Conservation (phyloP, 1,139 yeast species). For the Eremothecium coryli region DNA sequence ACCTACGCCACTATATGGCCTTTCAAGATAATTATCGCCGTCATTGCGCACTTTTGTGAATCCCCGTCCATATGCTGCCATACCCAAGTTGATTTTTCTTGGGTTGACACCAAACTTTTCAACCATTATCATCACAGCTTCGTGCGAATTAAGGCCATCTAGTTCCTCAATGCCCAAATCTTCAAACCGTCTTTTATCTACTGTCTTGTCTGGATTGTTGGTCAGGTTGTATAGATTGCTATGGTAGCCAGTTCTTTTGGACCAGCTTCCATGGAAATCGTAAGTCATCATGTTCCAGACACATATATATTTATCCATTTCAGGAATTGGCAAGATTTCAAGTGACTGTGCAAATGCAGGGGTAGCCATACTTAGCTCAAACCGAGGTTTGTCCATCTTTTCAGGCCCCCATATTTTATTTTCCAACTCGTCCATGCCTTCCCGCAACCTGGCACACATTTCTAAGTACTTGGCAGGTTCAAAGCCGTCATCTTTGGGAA, state of each 20-base stretch:
- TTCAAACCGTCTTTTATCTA: slow-evolving; percentile 9
- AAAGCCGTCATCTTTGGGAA: slow-evolving; percentile 41
- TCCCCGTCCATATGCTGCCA: slow-evolving; percentile 80
- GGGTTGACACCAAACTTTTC: slow-evolving; percentile 36
- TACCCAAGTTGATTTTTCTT: slow-evolving; percentile 62
- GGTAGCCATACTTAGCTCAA: slow-evolving; percentile 60
- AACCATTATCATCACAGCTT: slow-evolving; percentile 41
- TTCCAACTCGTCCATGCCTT: slow-evolving; percentile 36
- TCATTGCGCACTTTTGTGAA: slow-evolving; percentile 39
- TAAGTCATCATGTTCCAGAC: slow-evolving; percentile 89
- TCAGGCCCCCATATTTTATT: slow-evolving; percentile 15
- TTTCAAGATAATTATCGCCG: slow-evolving; percentile 28
- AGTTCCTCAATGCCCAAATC: slow-evolving; percentile 27
- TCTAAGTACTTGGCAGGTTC: slow-evolving; percentile 42
- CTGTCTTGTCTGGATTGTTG: slow-evolving; percentile 1
- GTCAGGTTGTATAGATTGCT: slow-evolving; percentile 49
- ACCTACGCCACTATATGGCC: slow-evolving; percentile 41
- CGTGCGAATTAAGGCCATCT: slow-evolving; percentile 40
- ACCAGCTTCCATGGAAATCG: slow-evolving; percentile 80
- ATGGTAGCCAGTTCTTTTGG: slow-evolving; percentile 51
- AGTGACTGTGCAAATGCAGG: slow-evolving; percentile 55
- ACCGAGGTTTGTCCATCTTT: slow-evolving; percentile 27
- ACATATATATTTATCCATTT: slow-evolving; percentile 49
- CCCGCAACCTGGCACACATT: slow-evolving; percentile 39
- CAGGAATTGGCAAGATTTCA: slow-evolving; percentile 35